phyloP scores from a whole-genome alignment of 805 yeast species.

The Candida fluviatilis region DNA sequence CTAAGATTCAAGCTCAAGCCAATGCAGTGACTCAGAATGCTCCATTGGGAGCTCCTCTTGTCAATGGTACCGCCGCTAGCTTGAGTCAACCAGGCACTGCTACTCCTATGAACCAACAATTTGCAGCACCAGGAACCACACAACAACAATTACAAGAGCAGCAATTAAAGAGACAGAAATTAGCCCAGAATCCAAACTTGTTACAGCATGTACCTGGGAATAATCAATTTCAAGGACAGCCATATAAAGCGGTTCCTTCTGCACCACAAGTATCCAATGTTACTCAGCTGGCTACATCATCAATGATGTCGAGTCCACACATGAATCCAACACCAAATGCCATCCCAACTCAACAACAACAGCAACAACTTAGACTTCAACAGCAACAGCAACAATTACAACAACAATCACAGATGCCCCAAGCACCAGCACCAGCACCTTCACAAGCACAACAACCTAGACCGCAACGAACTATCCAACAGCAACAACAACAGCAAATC shows the following conservation, averaged over 20 bases:
- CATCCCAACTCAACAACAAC: conserved; percentile 6
- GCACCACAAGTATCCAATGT: conserved; percentile 4
- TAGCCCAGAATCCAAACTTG: conserved; percentile 7
- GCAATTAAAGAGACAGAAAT: conserved; percentile 6
- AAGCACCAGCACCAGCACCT: conserved; percentile 1
- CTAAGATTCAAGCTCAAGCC: conserved; percentile 36
- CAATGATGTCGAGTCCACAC: not conserved
- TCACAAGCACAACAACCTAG: conserved; percentile 5
- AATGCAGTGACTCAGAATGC: conserved; percentile 7
- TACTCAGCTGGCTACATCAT: conserved; percentile 7
- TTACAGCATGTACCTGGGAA: conserved; percentile 1
- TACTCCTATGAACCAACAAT: conserved; percentile 3
- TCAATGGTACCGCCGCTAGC: not conserved
- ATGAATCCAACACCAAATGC: conserved; percentile 6
- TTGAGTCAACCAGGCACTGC: conserved; percentile 5
- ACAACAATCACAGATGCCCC: conserved; percentile 16
- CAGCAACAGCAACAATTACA: conserved; percentile 17
- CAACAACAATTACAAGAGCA: conserved; percentile 2
- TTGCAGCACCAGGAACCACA: not conserved
- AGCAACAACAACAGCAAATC: conserved; percentile 43
- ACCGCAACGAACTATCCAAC: conserved; percentile 20
- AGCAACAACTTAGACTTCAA: conserved; percentile 10
- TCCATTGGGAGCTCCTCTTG: not conserved
- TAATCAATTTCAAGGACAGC: conserved; percentile 13
- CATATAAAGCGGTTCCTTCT: conserved; percentile 10